A percentile compares a stretch with the other conserved stretches of the same genome.
Evolutionary conservation across 495 filamentous ascomycete genomes (phyloP).

Genomic region (Penicillium dipodomyicola): DNA sequence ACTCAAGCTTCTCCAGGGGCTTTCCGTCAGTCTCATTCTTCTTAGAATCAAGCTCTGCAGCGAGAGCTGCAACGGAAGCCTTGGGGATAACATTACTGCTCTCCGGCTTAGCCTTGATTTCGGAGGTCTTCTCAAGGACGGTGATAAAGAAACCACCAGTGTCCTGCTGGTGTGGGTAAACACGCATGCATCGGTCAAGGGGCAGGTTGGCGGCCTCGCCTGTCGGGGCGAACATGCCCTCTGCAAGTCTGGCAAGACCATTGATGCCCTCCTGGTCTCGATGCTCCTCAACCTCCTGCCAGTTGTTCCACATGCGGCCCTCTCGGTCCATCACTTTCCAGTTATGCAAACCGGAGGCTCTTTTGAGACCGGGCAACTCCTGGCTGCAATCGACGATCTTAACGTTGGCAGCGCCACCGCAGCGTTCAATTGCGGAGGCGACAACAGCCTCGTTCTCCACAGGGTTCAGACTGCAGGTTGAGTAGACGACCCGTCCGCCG

Average conservation of each 20-base stretch:
- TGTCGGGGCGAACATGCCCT: slow-evolving; percentile 79
- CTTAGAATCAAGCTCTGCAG: slow-evolving; percentile 52
- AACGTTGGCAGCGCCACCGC: slow-evolving; percentile 79
- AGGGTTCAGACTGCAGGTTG: slow-evolving; percentile 97
- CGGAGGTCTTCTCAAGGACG: slow-evolving; percentile 83
- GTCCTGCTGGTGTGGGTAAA: slow-evolving; percentile 94
- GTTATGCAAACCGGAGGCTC: slow-evolving; percentile 63
- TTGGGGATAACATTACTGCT: slow-evolving; percentile 57
- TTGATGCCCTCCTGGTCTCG: slow-evolving; percentile 54
- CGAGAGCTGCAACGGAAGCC: slow-evolving; percentile 52
- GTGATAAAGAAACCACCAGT: slow-evolving; percentile 97
- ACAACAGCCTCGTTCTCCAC: slow-evolving; percentile 97
- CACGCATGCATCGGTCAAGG: slow-evolving; percentile 82
- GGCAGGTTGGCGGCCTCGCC: slow-evolving; percentile 61
- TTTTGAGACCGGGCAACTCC: slow-evolving; percentile 70
- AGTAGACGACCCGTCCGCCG: slow-evolving; percentile 92
- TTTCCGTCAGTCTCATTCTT: slow-evolving; percentile 38
- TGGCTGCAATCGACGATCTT: slow-evolving; percentile 77
- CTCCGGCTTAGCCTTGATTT: slow-evolving; percentile 83
- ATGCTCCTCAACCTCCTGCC: slow-evolving; percentile 70
- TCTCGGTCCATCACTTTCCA: slow-evolving; percentile 92
- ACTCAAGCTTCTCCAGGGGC: slow-evolving; percentile 48
- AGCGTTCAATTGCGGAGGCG: slow-evolving; percentile 79
- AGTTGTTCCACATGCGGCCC: slow-evolving; percentile 70
- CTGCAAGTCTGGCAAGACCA: slow-evolving; percentile 60